Evolutionary conservation across 2,329 filamentous ascomycete species (phyloP).

Genomic region (Colletotrichum sp.): DNA sequence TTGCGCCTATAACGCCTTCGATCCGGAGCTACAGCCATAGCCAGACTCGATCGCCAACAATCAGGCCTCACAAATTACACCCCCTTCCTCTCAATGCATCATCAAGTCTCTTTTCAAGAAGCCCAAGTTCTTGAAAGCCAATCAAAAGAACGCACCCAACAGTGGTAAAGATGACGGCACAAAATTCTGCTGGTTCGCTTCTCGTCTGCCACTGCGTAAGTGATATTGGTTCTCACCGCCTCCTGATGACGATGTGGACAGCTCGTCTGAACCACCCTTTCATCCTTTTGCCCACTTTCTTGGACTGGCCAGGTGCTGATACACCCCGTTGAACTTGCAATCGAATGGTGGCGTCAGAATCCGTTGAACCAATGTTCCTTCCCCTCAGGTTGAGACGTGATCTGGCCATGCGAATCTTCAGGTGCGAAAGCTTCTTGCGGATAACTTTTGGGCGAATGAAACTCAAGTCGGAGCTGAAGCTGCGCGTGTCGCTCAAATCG

Average conservation of each 20-base stretch:
- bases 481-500: slow-evolving; percentile 4
- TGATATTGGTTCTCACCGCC: not conserved
- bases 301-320: not conserved
- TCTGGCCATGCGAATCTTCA: slow-evolving; percentile 15
- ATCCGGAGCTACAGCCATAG: not conserved
- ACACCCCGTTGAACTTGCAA: not conserved
- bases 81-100: not conserved
- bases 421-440: slow-evolving; percentile 20
- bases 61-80: not conserved
- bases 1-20: not conserved
- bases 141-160: slow-evolving; percentile 11
- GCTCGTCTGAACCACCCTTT: slow-evolving; percentile 8
- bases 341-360: not conserved
- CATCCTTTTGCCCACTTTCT: not conserved
- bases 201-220: not conserved
- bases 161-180: not conserved
- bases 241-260: not conserved
- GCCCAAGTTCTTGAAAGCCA: slow-evolving; percentile 3
- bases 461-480: slow-evolving; percentile 9
- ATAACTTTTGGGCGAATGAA: slow-evolving; percentile 1
- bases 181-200: not conserved
- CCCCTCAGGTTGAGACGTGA: slow-evolving; percentile 14
- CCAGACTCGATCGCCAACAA: not conserved
- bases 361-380: not conserved
- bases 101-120: slow-evolving; percentile 6